Evolutionary conservation across 176 grass and related monocot genomes (phyloP), one percentile per base, ranked within the genome.

Genomic region (Dactylis glomerata): DNA sequence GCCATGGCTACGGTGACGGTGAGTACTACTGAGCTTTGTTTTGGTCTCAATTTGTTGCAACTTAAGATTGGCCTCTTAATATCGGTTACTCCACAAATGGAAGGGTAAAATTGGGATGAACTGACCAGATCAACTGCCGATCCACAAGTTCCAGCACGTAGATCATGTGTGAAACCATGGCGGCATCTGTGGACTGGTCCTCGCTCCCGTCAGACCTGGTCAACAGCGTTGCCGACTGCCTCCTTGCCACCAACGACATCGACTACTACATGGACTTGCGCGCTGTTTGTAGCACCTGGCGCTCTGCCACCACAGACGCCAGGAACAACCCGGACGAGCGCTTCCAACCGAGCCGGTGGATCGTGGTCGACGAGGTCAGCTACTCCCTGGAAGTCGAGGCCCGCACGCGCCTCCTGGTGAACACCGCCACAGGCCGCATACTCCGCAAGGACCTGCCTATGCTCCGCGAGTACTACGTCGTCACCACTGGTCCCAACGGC

Each of bases 311-410:
- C 2, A 31, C 31, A 5, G 63, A 34, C 28, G 2, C 63, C 52
- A 83, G 10, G 82, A 19, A 28, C 6, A 61, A 0, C 44, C 28
- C 28, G 9, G 3, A 12, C 3, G 2, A 2, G 1, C 32, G 19
- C 46, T 69, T 55, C 64, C n/a, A 0, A 22, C 64, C 57, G 0
- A n/a, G 31, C 12, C 6, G 2, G 7, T 81, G 64, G 79, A 6
- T 24, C 31, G 68, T 69, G 64, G n/a, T 81, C 64, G 79, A 66
- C 16, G 63, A 66, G 63, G 31, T 66, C 30, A 65, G 61, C 27
- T 15, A 28, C 61, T 65, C 61, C 15, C 24, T 17, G 26, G 5
- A 27, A 5, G 5, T 34, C 13, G 5, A 36, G 31, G 7, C 6
- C 31, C 15, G 6, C 31, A 22, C 45, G 28, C 63, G 6, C 45